Percentiles rank a stretch among this genome's conserved stretches.
These are phyloP conservation scores for Fraxinus platypoda DNA, from an alignment of 305 asterid genomes.

Conservation along the genomic window DNA sequence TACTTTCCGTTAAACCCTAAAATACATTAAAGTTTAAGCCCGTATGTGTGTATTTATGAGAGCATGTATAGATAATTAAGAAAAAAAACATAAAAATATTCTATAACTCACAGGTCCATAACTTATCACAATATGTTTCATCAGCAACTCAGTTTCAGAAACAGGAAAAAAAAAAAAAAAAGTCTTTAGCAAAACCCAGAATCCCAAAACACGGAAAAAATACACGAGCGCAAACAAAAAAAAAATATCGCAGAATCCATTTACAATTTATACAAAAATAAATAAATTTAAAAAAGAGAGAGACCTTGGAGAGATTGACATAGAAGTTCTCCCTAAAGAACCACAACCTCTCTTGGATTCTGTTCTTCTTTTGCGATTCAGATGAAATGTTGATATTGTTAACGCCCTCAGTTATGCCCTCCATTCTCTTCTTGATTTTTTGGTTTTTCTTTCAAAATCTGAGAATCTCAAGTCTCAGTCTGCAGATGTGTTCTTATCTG, in stretches of 20 bases:
- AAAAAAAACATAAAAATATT: background rate
- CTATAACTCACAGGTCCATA: background rate
- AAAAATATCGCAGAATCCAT: background rate
- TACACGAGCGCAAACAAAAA: background rate
- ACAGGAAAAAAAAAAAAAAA: background rate
- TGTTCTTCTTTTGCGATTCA: conserved; percentile 20
- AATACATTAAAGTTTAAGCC: background rate
- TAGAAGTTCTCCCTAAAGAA: too few species aligned
- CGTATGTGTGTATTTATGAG: background rate
- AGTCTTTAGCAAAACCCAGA: background rate
- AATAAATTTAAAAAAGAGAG: background rate
- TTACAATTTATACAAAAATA: background rate
- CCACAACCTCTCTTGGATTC: too few species aligned
- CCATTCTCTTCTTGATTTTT: background rate
- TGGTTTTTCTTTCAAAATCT: background rate
- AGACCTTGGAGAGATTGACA: conserved; percentile 37
- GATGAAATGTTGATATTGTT: background rate
- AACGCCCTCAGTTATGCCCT: conserved; percentile 20
- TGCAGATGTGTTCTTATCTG: background rate
- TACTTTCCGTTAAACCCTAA: background rate
- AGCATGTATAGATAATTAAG: background rate
- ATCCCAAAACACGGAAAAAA: background rate
- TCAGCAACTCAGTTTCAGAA: background rate
- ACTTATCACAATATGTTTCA: background rate
- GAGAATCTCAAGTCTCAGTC: background rate